phyloP scores from a whole-genome alignment of 2,329 filamentous ascomycete species.

The Chrysosporium queenslandicum region DNA sequence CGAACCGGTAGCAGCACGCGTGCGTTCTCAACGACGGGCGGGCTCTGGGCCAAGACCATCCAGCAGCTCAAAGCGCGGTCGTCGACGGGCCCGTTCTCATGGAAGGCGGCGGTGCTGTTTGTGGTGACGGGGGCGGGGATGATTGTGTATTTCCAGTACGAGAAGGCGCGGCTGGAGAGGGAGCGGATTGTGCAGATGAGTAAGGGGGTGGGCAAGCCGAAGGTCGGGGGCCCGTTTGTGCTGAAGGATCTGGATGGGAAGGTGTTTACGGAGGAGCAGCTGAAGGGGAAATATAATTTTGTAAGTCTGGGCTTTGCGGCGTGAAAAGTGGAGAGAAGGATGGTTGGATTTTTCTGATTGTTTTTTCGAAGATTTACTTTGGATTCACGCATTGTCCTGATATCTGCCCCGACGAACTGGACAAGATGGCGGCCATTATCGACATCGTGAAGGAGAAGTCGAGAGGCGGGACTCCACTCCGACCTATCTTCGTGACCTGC shows the following conservation, averaged over 20 bases:
- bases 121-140: slow-evolving; percentile 65
- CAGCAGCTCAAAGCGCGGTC: slow-evolving; percentile 33
- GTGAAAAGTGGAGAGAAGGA: too few relatives aligned
- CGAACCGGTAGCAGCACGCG: slow-evolving; percentile 3
- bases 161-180: slow-evolving; percentile 84
- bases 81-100: slow-evolving; percentile 64
- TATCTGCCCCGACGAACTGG: slow-evolving; percentile 96
- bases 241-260: slow-evolving; percentile 73
- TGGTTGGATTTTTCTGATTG: neutral
- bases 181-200: slow-evolving; percentile 81
- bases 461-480: slow-evolving; percentile 41
- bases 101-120: slow-evolving; percentile 81
- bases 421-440: slow-evolving; percentile 97
- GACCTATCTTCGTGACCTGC: slow-evolving; percentile 81
- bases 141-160: slow-evolving; percentile 82
- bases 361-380: slow-evolving; percentile 69
- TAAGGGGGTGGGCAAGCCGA: slow-evolving; percentile 85
- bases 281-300: slow-evolving; percentile 70
- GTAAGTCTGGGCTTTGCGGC: slow-evolving; percentile 23
- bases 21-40: slow-evolving; percentile 25
- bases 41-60: slow-evolving; percentile 29
- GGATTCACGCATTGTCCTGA: slow-evolving; percentile 97
- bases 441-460: slow-evolving; percentile 49
- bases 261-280: slow-evolving; percentile 63
- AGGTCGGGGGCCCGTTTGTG: slow-evolving; percentile 80